These are phyloP conservation scores for Mycena belliarum DNA, from an alignment of 768 basidiomycete genomes.

Conservation along the genomic window DNA sequence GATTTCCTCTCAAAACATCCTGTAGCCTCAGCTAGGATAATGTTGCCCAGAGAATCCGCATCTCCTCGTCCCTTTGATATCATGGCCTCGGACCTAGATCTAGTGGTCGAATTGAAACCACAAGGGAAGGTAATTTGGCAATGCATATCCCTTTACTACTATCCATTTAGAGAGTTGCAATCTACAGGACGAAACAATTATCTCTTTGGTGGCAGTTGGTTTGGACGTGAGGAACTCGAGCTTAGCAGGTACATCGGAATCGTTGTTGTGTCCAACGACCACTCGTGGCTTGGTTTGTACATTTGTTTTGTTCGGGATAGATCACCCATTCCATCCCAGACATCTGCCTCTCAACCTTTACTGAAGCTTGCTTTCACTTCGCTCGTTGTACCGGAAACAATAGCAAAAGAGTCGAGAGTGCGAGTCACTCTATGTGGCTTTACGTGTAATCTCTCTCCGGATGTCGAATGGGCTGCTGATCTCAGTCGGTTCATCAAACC, in stretches of 20 bases:
- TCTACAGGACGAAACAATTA: slow-evolving; percentile 65
- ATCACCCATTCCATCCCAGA: slow-evolving; percentile 35
- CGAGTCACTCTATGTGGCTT: slow-evolving; percentile 64
- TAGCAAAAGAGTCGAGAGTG: slow-evolving; percentile 78
- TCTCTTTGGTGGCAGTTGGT: slow-evolving; percentile 67
- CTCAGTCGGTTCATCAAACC: slow-evolving; percentile 69
- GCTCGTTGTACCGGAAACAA: slow-evolving; percentile 54
- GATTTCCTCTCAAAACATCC: not conserved
- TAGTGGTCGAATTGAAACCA: slow-evolving; percentile 65
- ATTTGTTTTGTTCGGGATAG: slow-evolving; percentile 4
- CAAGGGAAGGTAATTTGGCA: slow-evolving; percentile 64
- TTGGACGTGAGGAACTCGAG: slow-evolving; percentile 54
- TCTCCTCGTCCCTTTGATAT: slow-evolving; percentile 54
- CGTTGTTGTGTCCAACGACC: slow-evolving; percentile 57
- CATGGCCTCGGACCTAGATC: slow-evolving; percentile 60
- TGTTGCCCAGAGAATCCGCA: slow-evolving; percentile 25
- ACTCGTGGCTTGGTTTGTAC: slow-evolving; percentile 59
- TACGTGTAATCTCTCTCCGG: slow-evolving; percentile 60
- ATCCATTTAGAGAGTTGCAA: slow-evolving; percentile 1
- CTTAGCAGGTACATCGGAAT: slow-evolving; percentile 32
- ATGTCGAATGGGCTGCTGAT: slow-evolving; percentile 64
- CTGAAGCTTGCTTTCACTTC: slow-evolving; percentile 72
- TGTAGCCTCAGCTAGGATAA: slow-evolving; percentile 25
- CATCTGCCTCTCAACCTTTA: slow-evolving; percentile 46
- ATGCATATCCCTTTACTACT: slow-evolving; percentile 14